Conservation (phyloP, 495 filamentous ascomycete species). For the Talaromyces trachyspermus region DNA sequence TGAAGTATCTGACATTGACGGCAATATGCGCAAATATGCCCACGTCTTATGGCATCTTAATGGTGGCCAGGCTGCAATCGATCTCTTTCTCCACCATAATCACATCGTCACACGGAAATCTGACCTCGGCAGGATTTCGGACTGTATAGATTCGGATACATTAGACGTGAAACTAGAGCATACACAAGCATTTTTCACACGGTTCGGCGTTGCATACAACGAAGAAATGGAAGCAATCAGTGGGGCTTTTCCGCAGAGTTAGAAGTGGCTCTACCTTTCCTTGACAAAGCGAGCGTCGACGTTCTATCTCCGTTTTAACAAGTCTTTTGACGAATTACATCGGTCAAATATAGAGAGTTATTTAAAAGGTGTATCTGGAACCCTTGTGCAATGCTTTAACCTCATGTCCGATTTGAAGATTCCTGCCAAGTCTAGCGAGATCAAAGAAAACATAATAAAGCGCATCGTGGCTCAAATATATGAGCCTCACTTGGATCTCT, state of each 20-base stretch:
- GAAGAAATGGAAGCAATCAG: constrained; percentile 80
- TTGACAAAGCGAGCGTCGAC: constrained; percentile 77
- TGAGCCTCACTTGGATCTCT: constrained; percentile 88
- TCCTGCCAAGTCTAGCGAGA: constrained; percentile 49
- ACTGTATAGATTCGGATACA: constrained; percentile 66
- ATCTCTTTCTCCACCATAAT: constrained; percentile 82
- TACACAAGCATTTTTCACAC: constrained; percentile 72
- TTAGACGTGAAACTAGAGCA: constrained; percentile 61
- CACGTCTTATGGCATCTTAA: constrained; percentile 77
- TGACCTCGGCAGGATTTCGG: constrained; percentile 66
- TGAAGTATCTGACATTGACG: constrained; percentile 83
- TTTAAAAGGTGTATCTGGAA: constrained; percentile 74
- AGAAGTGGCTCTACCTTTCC: constrained; percentile 66
- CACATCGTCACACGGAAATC: constrained; percentile 68
- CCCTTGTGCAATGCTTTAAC: constrained; percentile 76
- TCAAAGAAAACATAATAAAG: constrained; percentile 49
- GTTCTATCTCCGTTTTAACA: constrained; percentile 82
- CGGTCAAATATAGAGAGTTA: constrained; percentile 68
- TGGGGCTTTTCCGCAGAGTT: constrained; percentile 72
- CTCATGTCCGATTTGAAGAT: constrained; percentile 63
- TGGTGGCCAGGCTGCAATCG: constrained; percentile 67
- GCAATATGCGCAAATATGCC: constrained; percentile 80
- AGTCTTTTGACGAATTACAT: constrained; percentile 87
- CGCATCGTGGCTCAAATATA: constrained; percentile 63
- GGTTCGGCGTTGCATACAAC: constrained; percentile 64